Conservation (phyloP, 1,139 yeast species). For the Hansenula sp. region DNA sequence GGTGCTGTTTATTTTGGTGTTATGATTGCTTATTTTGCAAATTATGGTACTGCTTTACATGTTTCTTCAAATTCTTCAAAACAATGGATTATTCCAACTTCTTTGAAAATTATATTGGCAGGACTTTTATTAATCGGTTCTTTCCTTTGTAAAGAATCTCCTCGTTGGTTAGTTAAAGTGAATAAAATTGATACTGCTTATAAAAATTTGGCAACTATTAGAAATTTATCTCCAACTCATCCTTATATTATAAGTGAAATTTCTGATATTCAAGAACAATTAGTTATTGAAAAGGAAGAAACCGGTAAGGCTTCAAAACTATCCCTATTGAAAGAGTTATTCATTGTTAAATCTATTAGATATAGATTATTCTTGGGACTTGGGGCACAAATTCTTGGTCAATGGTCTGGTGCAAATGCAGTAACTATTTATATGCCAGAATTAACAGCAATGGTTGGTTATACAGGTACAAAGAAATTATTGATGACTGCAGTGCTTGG, state of each 20-base stretch:
- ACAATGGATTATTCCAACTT: constrained; percentile 34
- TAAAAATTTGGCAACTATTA: constrained; percentile 29
- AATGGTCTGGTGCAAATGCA: constrained; percentile 63
- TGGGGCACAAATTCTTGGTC: constrained; percentile 50
- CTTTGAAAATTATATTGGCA: constrained; percentile 33
- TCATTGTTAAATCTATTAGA: constrained; percentile 38
- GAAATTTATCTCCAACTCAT: constrained; percentile 47
- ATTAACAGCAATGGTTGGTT: constrained; percentile 47
- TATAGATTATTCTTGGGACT: constrained; percentile 45
- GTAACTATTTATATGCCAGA: constrained; percentile 54
- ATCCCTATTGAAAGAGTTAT: constrained; percentile 31
- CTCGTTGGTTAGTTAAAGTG: constrained; percentile 35
- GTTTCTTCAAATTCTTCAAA: constrained; percentile 22
- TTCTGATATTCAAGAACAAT: constrained; percentile 49
- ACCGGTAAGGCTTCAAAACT: constrained; percentile 27
- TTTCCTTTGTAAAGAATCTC: constrained; percentile 38
- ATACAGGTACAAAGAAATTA: constrained; percentile 36
- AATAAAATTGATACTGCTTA: constrained; percentile 32
- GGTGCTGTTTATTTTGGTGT: constrained; percentile 40
- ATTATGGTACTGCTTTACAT: constrained; percentile 37
- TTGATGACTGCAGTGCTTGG: constrained; percentile 56
- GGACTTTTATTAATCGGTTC: constrained; percentile 33
- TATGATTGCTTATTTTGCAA: constrained; percentile 47
- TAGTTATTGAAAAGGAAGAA: constrained; percentile 37
- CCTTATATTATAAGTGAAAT: constrained; percentile 51